Evolutionary conservation across 768 basidiomycete genomes (phyloP).

Genomic region (Coprinopsis strossmayeri): DNA sequence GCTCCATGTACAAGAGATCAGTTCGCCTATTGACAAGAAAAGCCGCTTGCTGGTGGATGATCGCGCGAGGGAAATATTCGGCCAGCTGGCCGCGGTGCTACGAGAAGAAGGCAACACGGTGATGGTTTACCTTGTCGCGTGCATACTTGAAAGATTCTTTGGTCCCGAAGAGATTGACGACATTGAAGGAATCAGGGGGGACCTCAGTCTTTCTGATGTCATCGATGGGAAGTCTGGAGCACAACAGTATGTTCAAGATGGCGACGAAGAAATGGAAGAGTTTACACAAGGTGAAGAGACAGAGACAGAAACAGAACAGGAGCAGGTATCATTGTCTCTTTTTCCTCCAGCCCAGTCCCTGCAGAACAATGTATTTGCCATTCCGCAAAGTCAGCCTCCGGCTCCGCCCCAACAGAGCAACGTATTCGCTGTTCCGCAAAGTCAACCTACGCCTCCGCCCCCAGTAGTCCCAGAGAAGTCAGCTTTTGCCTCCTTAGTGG

Average conservation of each 20-base stretch:
- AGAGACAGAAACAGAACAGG: background rate
- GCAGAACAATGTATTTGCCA: background rate
- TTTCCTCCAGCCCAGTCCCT: slow-evolving; percentile 3
- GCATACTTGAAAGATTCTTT: slow-evolving; percentile 83
- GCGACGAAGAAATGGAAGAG: slow-evolving; percentile 17
- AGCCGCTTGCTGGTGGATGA: slow-evolving; percentile 56
- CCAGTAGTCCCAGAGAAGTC: slow-evolving; percentile 4
- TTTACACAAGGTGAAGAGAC: background rate
- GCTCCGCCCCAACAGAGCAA: slow-evolving; percentile 2
- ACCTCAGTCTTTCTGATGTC: slow-evolving; percentile 51
- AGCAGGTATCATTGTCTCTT: background rate
- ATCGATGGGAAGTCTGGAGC: slow-evolving; percentile 54
- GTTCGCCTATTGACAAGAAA: slow-evolving; percentile 66
- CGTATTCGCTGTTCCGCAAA: too few relatives aligned
- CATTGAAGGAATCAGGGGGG: slow-evolving; percentile 59
- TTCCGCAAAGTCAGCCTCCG: background rate
- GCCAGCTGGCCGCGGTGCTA: slow-evolving; percentile 52
- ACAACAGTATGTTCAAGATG: slow-evolving; percentile 16
- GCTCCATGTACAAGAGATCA: slow-evolving; percentile 70
- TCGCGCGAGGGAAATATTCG: slow-evolving; percentile 64
- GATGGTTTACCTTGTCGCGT: slow-evolving; percentile 86
- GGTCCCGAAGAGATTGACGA: slow-evolving; percentile 74
- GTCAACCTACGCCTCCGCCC: background rate
- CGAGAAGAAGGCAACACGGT: slow-evolving; percentile 57
- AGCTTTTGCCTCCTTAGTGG: slow-evolving; percentile 14